Evolutionary conservation across 805 yeast species (phyloP), one percentile per base, ranked within the genome.

Genomic region (Middelhovenomyces tepae): DNA sequence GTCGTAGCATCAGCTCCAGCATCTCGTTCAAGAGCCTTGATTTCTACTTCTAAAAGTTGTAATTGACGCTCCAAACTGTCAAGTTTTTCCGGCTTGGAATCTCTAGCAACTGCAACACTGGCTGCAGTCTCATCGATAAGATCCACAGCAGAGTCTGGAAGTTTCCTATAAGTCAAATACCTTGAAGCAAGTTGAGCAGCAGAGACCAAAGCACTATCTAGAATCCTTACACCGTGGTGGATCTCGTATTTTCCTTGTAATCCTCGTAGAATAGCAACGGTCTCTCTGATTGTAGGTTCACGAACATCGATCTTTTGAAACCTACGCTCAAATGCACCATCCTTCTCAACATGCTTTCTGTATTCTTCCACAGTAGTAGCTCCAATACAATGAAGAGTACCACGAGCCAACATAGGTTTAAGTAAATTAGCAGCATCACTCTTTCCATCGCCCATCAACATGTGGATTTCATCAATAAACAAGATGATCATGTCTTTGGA

Each of bases 361-460:
- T 91, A 91, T 64, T 91, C 98, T 37, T 80, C 80, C 48, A 85
- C 78, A 1, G 98, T 91, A 17, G 98, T 91, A 17, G 98, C 98
- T 65, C 98, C 98, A 54, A 87, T 87, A 60, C 96, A 94, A 60
- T 91, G 96, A 53, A 91, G 74, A 33, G 81, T 71, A 48, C 98
- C 97, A 62, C 98, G 78, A 2, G 98, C 96, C 44, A 91, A 73
- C 71, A 93, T 93, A 23, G 98, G 98, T 64, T 91, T 91, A 57
- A 91, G 73, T 51, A 91, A 72, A 60, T 91, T 91, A 25, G 98
- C 98, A 27, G 94, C 95, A 58, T 91, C 98, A 42, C 82, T 76
- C 62, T 87, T 91, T 56, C 98, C 98, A 56, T 91, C 95, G 49
- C 98, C 98, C 98, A 91, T 91, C 46, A 91, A 73, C 96, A 91